Conservation (phyloP, 108 stramenopile species). For the Licmophora abbreviata region DNA sequence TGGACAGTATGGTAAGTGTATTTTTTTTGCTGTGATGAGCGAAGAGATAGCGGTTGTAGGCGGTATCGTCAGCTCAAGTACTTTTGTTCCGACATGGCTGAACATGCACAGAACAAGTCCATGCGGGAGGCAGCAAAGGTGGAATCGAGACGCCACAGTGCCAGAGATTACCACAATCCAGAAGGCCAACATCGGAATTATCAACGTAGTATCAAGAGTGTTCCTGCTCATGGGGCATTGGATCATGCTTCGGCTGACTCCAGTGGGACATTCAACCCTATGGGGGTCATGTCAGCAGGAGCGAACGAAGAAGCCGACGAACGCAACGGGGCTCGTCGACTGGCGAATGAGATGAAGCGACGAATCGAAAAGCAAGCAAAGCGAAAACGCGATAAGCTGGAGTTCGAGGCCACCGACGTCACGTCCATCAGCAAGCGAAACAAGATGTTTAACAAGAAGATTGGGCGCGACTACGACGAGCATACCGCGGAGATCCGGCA, state of each 20-base stretch:
- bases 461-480: constrained; percentile 73
- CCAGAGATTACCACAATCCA: constrained; percentile 73
- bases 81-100: neutral
- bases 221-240: constrained; percentile 9
- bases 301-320: constrained; percentile 22
- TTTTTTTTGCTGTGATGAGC: neutral
- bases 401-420: constrained; percentile 74
- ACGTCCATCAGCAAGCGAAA: constrained; percentile 82
- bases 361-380: constrained; percentile 62
- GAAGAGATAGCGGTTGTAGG: neutral
- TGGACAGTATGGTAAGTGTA: constrained; percentile 23
- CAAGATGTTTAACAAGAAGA: constrained; percentile 86
- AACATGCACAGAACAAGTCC: neutral
- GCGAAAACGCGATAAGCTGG: constrained; percentile 43
- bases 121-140: constrained; percentile 4
- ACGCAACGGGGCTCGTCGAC: constrained; percentile 65
- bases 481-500: constrained; percentile 84
- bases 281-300: constrained; percentile 8
- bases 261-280: constrained; percentile 57
- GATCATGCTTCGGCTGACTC: neutral
- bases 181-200: constrained; percentile 78
- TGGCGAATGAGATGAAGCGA: constrained; percentile 76
- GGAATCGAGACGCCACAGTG: constrained; percentile 25
- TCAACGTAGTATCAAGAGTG: constrained; percentile 61
- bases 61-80: neutral